A percentile compares a stretch with the other conserved stretches of the same genome.
Conservation (phyloP, 345 rosid species). For the Isatis tinctoria region DNA sequence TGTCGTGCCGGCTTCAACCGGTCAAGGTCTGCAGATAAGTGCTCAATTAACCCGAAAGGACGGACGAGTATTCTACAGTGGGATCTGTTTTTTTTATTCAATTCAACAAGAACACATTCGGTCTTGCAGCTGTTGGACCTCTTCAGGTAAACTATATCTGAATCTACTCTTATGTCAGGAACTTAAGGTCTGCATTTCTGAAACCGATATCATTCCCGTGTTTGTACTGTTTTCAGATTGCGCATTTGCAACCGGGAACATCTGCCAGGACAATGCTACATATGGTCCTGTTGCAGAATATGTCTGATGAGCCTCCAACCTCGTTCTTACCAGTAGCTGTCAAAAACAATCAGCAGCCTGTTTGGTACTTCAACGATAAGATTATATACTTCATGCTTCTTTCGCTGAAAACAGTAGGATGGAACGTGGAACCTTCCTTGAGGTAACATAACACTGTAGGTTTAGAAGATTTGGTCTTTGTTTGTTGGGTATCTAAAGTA, state of each 20-base stretch:
- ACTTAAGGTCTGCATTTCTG: background rate
- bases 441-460: constrained; percentile 47
- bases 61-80: too few relatives aligned
- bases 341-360: constrained; percentile 93
- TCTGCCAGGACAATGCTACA: constrained; percentile 68
- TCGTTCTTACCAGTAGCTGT: constrained; percentile 93
- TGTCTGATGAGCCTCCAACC: constrained; percentile 83
- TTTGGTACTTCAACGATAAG: constrained; percentile 86
- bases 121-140: constrained; percentile 92
- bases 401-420: constrained; percentile 86
- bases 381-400: constrained; percentile 59
- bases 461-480: too few relatives aligned
- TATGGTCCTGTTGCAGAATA: constrained; percentile 86
- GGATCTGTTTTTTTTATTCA: too few relatives aligned
- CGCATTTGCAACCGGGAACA: constrained; percentile 77
- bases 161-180: background rate
- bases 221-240: constrained; percentile 51
- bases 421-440: constrained; percentile 95
- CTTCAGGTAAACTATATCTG: constrained; percentile 61
- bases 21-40: too few relatives aligned
- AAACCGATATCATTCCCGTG: background rate
- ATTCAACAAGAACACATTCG: constrained; percentile 94
- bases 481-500: too few relatives aligned
- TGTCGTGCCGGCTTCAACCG: too few relatives aligned
- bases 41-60: too few relatives aligned